phyloP scores from a whole-genome alignment of 1,139 yeast genomes.

The Blastobotrys indianensis region DNA sequence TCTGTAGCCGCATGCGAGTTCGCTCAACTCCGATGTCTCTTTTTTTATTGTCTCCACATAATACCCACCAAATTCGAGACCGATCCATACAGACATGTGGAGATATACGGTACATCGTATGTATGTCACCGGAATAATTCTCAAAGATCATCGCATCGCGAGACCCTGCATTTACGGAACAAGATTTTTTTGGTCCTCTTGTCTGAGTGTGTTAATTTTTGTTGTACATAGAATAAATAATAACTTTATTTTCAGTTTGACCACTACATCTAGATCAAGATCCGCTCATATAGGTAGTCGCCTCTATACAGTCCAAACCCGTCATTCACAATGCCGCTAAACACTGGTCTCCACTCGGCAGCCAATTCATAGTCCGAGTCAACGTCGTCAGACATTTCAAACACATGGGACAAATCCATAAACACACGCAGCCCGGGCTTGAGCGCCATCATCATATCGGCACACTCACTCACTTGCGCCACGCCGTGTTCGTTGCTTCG shows the following conservation, averaged over 20 bases:
- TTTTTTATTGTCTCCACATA: too few relatives aligned
- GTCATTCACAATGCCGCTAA: slow-evolving; percentile 5
- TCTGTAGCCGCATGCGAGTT: not conserved
- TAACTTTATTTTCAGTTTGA: too few relatives aligned
- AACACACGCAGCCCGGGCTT: slow-evolving; percentile 5
- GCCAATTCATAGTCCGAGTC: too few relatives aligned
- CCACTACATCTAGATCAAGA: not conserved
- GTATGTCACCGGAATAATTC: not conserved
- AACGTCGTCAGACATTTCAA: not conserved
- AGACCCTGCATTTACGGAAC: not conserved
- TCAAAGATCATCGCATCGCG: not conserved
- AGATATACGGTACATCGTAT: too few relatives aligned
- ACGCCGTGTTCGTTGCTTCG: too few relatives aligned
- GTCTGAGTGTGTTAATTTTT: too few relatives aligned
- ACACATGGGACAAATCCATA: not conserved
- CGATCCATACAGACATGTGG: too few relatives aligned
- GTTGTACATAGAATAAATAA: too few relatives aligned
- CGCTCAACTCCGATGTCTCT: not conserved
- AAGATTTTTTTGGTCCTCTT: not conserved
- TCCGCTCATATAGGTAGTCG: slow-evolving; percentile 6
- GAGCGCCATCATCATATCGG: not conserved
- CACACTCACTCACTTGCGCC: too few relatives aligned
- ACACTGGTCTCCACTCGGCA: slow-evolving; percentile 7
- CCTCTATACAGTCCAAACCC: slow-evolving; percentile 11
- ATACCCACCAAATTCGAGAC: not conserved